These are phyloP conservation scores for Vitellaria paradoxa DNA, from an alignment of 179 eudicot genomes.

Conservation along the genomic window DNA sequence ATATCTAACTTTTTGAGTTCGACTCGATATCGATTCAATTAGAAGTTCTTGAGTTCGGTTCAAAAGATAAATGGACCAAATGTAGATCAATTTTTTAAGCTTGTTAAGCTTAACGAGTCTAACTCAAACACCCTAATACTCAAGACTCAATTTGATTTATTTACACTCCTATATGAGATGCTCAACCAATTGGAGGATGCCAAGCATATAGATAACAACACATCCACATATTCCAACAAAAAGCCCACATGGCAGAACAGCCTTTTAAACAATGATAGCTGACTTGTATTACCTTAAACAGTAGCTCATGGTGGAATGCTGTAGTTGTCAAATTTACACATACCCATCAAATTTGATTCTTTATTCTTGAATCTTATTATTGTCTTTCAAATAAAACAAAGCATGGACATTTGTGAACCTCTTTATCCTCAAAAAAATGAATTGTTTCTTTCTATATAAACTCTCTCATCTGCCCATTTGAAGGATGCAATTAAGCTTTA, in stretches of 20 bases:
- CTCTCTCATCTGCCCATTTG: background rate
- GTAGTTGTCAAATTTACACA: background rate
- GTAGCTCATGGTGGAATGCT: conserved; percentile 1
- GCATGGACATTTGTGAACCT: background rate
- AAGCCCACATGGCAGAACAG: background rate
- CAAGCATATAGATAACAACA: background rate
- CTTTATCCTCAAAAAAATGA: background rate
- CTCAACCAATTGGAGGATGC: background rate
- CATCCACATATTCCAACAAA: background rate
- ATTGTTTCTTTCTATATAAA: background rate
- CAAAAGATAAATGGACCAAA: no score
- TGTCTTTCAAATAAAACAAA: background rate
- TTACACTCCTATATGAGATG: no score
- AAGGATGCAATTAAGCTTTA: background rate
- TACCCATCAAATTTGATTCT: no score
- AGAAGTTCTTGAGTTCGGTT: no score
- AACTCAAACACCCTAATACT: no score
- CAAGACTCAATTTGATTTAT: no score
- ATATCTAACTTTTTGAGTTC: no score
- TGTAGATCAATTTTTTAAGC: no score
- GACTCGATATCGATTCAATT: no score
- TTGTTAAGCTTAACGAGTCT: no score
- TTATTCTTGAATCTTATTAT: background rate
- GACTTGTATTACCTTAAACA: background rate
- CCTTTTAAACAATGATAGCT: conserved; percentile 3